Base-by-base conservation (phyloP, 2,329 filamentous ascomycete species). In the Penicillium janthinellum region DNA sequence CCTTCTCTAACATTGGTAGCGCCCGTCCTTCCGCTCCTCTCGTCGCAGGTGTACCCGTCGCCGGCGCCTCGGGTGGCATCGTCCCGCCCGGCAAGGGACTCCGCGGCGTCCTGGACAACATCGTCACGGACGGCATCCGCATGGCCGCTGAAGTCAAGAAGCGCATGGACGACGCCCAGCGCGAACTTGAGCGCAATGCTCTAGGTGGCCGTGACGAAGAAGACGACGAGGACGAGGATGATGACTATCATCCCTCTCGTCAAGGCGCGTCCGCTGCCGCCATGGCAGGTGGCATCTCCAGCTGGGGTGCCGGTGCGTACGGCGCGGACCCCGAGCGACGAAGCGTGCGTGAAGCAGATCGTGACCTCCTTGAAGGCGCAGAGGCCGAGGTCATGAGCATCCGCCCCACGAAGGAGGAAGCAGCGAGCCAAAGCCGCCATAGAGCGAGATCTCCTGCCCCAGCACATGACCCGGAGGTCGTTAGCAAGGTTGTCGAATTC, bases 111-210 rank as follows among this genome's bases (percentile, higher is more conserved):
- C 82, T 99, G 41, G 95, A 99, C 79, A 96, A 96, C 69, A 98
- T 99, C 69, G 95, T 98, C 64, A 96, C 90, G 1, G 95, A 99
- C 73, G 95, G 95, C 44, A 97, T 98, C 88, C 89, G 94, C 37
- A 94, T 98, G 59, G 95, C 95, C 0, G 91, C 90, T 0, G 95
- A 99, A 75, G 94, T 99, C 54, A 85, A 90, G 66, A 87, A 93
- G 69, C 85, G 93, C 47, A 96, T 98, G 89, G 94, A 99, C 64
- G 95, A 99, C 73, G 94, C 94, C 3, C 93, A 97, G 76, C 88
- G 88, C 67, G 94, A 98, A 72, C 79, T 97, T 65, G 94, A 97
- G 77, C 90, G 88, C 76, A 93, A 92, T 61, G 90, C 89, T 0
- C 77, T 88, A 79, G 84, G 47, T 82, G 88, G 69, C 81, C 84